Conservation (phyloP, 768 basidiomycete genomes). For the Lentinula aciculospora region DNA sequence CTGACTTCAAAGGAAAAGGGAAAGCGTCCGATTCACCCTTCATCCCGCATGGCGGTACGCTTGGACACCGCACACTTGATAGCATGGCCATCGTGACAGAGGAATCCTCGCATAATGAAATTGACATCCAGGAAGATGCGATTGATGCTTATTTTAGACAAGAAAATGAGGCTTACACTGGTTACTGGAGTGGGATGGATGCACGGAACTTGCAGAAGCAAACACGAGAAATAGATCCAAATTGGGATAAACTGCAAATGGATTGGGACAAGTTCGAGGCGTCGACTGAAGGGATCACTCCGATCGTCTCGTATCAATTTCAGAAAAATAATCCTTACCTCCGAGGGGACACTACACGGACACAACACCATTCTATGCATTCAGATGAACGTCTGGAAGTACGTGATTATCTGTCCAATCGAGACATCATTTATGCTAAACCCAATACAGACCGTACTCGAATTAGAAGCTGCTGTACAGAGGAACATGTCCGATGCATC, state of each 20-base stretch:
- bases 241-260: constrained; percentile 65
- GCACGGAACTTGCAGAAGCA: constrained; percentile 10
- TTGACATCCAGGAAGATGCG: constrained; percentile 29
- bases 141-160: constrained; percentile 67
- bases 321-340: constrained; percentile 77
- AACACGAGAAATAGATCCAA: constrained; percentile 15
- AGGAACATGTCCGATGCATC: constrained; percentile 60
- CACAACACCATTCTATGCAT: constrained; percentile 42
- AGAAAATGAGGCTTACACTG: constrained; percentile 63
- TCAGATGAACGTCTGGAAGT: constrained; percentile 35
- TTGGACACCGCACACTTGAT: not conserved
- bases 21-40: constrained; percentile 30
- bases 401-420: constrained; percentile 13
- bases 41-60: constrained; percentile 6
- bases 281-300: constrained; percentile 56
- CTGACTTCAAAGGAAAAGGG: constrained; percentile 68
- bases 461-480: constrained; percentile 87
- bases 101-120: not conserved
- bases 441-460: constrained; percentile 64
- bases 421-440: not conserved
- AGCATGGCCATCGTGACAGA: not conserved
- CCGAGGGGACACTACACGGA: constrained; percentile 50
- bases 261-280: constrained; percentile 85
- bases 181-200: constrained; percentile 47
- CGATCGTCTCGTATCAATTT: constrained; percentile 60